Conservation (phyloP, 108 stramenopile genomes). For the Nitzschia sp. region DNA sequence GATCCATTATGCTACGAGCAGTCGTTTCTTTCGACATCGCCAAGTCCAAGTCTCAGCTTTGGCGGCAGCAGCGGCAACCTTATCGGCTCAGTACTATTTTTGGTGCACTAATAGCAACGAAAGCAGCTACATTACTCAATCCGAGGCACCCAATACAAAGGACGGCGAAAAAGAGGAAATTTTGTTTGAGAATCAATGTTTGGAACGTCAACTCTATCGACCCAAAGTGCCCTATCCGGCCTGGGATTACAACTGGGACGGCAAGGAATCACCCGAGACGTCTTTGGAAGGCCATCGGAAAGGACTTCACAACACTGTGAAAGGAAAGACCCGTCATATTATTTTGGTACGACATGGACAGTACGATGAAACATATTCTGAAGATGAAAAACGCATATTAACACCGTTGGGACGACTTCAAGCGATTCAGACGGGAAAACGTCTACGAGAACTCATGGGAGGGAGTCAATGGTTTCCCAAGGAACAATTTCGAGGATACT, state of each 20-base stretch:
- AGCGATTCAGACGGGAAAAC: constrained; percentile 78
- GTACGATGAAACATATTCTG: constrained; percentile 81
- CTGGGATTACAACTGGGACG: constrained; percentile 60
- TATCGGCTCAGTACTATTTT: too few species aligned
- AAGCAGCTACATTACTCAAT: too few species aligned
- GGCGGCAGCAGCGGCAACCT: neutral
- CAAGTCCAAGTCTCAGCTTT: neutral
- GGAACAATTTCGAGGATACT: constrained; percentile 44
- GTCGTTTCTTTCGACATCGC: neutral
- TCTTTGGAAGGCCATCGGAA: constrained; percentile 24
- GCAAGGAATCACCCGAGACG: constrained; percentile 25
- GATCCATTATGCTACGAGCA: too few species aligned
- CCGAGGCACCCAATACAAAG: neutral
- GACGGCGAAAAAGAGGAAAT: neutral
- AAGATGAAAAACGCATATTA: constrained; percentile 77
- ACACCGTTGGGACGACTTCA: constrained; percentile 86
- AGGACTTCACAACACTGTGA: neutral
- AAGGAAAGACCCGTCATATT: constrained; percentile 83
- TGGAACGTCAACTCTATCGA: constrained; percentile 37
- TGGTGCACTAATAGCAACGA: too few species aligned
- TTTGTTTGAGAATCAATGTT: constrained; percentile 33
- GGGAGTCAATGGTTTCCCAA: constrained; percentile 48
- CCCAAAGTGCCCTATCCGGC: constrained; percentile 44
- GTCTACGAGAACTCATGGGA: constrained; percentile 62
- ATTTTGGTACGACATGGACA: constrained; percentile 90